Evolutionary conservation across 257 asterid genomes (phyloP).

Genomic region (Ilex aquifolium): DNA sequence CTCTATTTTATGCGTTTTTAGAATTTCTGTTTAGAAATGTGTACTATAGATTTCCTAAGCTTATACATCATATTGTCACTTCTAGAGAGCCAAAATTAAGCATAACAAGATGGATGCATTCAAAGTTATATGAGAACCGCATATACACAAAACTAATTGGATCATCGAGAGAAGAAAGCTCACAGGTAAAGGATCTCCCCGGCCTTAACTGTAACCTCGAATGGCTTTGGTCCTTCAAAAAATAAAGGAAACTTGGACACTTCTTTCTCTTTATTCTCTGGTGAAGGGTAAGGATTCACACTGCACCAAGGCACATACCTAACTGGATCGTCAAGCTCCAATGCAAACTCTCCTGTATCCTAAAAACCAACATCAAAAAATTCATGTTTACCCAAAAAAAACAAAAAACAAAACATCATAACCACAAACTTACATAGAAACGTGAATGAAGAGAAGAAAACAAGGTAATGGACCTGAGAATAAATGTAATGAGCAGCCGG

Average conservation of each 20-base stretch:
- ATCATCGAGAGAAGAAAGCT: conserved; percentile 23
- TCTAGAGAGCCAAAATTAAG: background rate
- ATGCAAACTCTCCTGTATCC: conserved; percentile 57
- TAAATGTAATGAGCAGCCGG: conserved; percentile 60
- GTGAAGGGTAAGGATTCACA: conserved; percentile 75
- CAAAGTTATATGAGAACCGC: background rate
- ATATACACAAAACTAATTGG: background rate
- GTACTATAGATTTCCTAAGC: background rate
- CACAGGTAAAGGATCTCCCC: conserved; percentile 90
- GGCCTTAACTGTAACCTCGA: conserved; percentile 77
- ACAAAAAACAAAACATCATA: background rate
- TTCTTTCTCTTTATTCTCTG: conserved; percentile 36
- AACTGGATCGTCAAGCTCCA: conserved; percentile 62
- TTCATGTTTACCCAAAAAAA: background rate
- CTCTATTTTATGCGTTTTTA: no score
- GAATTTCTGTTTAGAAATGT: background rate
- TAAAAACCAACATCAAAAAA: conserved; percentile 13
- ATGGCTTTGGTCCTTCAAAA: conserved; percentile 81
- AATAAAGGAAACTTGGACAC: conserved; percentile 59
- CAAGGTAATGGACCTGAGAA: conserved; percentile 37
- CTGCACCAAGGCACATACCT: conserved; percentile 81
- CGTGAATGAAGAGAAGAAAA: background rate
- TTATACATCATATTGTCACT: background rate
- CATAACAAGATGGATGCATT: no score
- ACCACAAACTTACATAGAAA: background rate